phyloP scores from a whole-genome alignment of 2,329 filamentous ascomycete species.

The Didymella exigua region DNA sequence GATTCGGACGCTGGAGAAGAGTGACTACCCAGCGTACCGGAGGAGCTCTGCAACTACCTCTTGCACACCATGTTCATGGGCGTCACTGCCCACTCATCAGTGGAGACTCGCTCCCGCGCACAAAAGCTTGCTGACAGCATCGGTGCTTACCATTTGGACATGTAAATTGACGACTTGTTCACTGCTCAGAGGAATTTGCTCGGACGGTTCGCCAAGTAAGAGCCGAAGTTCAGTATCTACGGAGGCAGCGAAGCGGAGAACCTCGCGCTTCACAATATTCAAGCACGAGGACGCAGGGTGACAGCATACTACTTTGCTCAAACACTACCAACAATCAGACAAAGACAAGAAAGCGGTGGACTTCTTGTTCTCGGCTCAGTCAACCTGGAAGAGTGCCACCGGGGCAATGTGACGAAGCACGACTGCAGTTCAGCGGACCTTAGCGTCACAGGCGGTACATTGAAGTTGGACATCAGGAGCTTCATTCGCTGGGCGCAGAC shows the following conservation, averaged over 20 bases:
- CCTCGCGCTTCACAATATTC: slow-evolving; percentile 69
- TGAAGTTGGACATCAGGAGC: slow-evolving; percentile 70
- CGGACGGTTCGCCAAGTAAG: slow-evolving; percentile 54
- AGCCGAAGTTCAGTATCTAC: slow-evolving; percentile 62
- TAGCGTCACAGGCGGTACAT: slow-evolving; percentile 65
- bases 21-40: slow-evolving; percentile 61
- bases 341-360: slow-evolving; percentile 60
- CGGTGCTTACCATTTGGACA: slow-evolving; percentile 67
- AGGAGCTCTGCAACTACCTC: slow-evolving; percentile 64
- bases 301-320: slow-evolving; percentile 67
- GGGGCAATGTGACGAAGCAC: slow-evolving; percentile 71
- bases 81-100: slow-evolving; percentile 11
- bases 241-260: slow-evolving; percentile 64
- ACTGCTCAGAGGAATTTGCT: slow-evolving; percentile 63
- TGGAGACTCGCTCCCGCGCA: slow-evolving; percentile 62
- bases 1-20: slow-evolving; percentile 50
- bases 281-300: slow-evolving; percentile 68
- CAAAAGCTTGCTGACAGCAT: slow-evolving; percentile 65
- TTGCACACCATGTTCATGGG: slow-evolving; percentile 58
- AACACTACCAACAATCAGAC: slow-evolving; percentile 64
- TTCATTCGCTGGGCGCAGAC: slow-evolving; percentile 65
- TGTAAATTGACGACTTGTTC: slow-evolving; percentile 74
- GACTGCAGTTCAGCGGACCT: slow-evolving; percentile 61
- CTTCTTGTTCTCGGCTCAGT: slow-evolving; percentile 71
- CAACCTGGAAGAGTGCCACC: slow-evolving; percentile 60